Conservation (phyloP, 345 rosid genomes). For the Xanthoceras sorbifolium region DNA sequence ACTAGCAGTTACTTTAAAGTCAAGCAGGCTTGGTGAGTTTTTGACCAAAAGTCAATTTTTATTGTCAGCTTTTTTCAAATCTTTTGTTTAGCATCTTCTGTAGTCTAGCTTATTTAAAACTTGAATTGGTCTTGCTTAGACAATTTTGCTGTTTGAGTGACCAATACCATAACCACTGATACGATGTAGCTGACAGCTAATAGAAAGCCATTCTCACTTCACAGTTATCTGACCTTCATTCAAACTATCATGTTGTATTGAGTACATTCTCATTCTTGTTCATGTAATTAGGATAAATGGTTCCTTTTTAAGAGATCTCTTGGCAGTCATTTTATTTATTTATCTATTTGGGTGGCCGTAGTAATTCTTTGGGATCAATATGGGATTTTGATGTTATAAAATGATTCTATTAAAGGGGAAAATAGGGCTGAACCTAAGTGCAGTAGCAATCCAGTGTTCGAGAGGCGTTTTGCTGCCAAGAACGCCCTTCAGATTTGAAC, state of each 20-base stretch:
- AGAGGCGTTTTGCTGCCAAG: background rate
- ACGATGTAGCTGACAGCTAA: background rate
- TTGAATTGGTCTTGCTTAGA: background rate
- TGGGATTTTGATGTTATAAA: too few species aligned
- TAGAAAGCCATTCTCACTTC: background rate
- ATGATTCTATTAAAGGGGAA: background rate
- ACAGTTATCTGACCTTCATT: background rate
- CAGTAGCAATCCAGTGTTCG: background rate
- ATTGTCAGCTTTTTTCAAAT: background rate
- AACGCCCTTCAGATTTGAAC: background rate
- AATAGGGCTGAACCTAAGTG: background rate
- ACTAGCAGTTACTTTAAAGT: background rate
- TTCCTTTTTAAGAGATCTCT: background rate
- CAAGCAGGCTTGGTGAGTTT: slow-evolving; percentile 20
- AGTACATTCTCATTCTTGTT: background rate
- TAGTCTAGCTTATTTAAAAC: background rate
- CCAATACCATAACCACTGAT: background rate
- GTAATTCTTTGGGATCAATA: too few species aligned
- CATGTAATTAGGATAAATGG: background rate
- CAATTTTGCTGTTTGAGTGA: background rate
- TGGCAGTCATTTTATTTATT: background rate
- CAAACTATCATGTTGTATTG: background rate
- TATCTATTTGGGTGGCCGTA: too few species aligned
- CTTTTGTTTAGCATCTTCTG: background rate
- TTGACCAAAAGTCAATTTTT: background rate